phyloP scores from a whole-genome alignment of 2,329 filamentous ascomycete species.

The Cercospora nicotianae region DNA sequence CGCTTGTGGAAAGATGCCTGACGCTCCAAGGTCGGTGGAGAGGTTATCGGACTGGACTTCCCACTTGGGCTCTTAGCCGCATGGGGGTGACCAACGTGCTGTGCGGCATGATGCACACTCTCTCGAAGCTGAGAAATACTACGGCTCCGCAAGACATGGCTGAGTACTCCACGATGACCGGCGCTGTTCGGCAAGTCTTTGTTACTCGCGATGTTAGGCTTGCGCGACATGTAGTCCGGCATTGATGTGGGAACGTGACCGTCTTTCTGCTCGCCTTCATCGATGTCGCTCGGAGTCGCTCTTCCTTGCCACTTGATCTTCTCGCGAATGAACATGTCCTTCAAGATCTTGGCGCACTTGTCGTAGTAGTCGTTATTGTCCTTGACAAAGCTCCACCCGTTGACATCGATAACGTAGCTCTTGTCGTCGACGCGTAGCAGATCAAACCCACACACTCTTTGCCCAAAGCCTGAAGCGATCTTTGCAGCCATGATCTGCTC shows the following conservation, averaged over 20 bases:
- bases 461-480: slow-evolving; percentile 88
- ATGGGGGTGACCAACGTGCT: slow-evolving; percentile 29
- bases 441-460: slow-evolving; percentile 94
- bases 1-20: slow-evolving; percentile 18
- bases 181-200: slow-evolving; percentile 22
- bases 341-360: slow-evolving; percentile 80
- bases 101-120: slow-evolving; percentile 35
- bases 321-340: slow-evolving; percentile 83
- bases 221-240: slow-evolving; percentile 32
- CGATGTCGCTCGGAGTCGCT: slow-evolving; percentile 32
- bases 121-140: slow-evolving; percentile 62
- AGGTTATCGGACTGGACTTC: slow-evolving; percentile 44
- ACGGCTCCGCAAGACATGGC: slow-evolving; percentile 63
- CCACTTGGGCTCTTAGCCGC: slow-evolving; percentile 31
- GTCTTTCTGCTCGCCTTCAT: slow-evolving; percentile 25
- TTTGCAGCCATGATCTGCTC: slow-evolving; percentile 85
- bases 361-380: slow-evolving; percentile 99
- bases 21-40: slow-evolving; percentile 46
- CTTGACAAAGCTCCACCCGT: slow-evolving; percentile 99
- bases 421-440: slow-evolving; percentile 82
- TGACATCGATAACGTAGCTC: slow-evolving; percentile 98
- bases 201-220: slow-evolving; percentile 36
- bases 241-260: slow-evolving; percentile 19
- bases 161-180: slow-evolving; percentile 50
- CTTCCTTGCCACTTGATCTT: slow-evolving; percentile 59